phyloP scores from a whole-genome alignment of 2,329 filamentous ascomycete species.

The Penicillium digitatum region DNA sequence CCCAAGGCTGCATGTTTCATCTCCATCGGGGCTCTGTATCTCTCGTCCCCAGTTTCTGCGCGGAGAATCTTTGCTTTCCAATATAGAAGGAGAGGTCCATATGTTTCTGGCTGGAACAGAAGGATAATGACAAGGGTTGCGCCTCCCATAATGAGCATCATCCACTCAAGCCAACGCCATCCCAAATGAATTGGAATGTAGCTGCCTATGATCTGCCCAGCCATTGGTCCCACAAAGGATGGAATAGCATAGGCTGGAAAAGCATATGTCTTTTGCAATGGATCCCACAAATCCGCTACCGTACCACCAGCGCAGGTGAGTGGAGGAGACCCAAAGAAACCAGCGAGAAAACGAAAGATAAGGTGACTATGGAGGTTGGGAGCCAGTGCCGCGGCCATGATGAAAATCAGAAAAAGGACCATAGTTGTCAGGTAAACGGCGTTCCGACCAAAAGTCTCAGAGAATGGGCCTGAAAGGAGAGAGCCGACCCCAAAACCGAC shows the following conservation, averaged over 20 bases:
- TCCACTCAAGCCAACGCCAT: slow-evolving; percentile 48
- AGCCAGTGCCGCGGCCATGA: slow-evolving; percentile 47
- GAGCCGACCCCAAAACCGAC: slow-evolving; percentile 49
- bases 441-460: slow-evolving; percentile 49
- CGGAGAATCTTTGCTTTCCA: slow-evolving; percentile 45
- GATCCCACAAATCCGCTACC: slow-evolving; percentile 46
- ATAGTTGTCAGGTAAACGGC: slow-evolving; percentile 48
- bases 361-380: slow-evolving; percentile 49
- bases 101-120: slow-evolving; percentile 50
- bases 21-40: slow-evolving; percentile 43
- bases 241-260: slow-evolving; percentile 51
- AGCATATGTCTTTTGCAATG: slow-evolving; percentile 46
- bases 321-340: slow-evolving; percentile 46
- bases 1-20: slow-evolving; percentile 41
- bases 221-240: slow-evolving; percentile 35
- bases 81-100: slow-evolving; percentile 42
- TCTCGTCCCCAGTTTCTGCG: slow-evolving; percentile 40
- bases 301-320: slow-evolving; percentile 46
- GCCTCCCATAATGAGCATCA: slow-evolving; percentile 39
- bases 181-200: slow-evolving; percentile 16
- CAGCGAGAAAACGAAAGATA: slow-evolving; percentile 49
- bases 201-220: slow-evolving; percentile 21
- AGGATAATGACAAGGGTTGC: slow-evolving; percentile 36
- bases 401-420: slow-evolving; percentile 46
- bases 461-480: slow-evolving; percentile 48